Percentiles rank a stretch among this genome's conserved stretches.
phyloP scores from a whole-genome alignment of 495 filamentous ascomycete genomes.

The Cercophora sp. region DNA sequence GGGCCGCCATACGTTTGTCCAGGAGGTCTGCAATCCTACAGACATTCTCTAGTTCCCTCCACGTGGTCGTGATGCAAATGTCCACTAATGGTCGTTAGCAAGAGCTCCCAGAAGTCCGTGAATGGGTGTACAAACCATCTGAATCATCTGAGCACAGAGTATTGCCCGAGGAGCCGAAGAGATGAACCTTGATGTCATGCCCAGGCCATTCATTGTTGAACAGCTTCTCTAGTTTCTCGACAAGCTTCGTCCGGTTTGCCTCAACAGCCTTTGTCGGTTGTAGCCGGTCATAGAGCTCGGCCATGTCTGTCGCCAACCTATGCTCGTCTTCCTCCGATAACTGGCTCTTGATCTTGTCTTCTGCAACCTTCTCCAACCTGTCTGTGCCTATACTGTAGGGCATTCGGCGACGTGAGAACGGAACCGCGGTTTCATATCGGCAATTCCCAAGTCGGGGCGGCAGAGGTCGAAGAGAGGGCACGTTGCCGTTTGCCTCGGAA shows the following conservation, averaged over 20 bases:
- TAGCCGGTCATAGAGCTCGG: conserved; percentile 77
- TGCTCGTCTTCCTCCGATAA: conserved; percentile 72
- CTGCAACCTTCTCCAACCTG: conserved; percentile 62
- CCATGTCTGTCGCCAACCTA: conserved; percentile 75
- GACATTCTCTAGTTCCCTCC: conserved; percentile 76
- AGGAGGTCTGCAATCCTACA: conserved; percentile 83
- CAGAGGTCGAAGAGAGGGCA: conserved; percentile 60
- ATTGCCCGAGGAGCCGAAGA: conserved; percentile 97
- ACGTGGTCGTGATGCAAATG: conserved; percentile 90
- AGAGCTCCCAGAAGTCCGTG: background rate
- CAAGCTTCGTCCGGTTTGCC: conserved; percentile 64
- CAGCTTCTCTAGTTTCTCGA: conserved; percentile 79
- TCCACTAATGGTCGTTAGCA: conserved; percentile 65
- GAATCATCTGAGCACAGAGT: conserved; percentile 93
- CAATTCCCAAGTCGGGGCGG: conserved; percentile 56
- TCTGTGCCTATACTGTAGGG: conserved; percentile 86
- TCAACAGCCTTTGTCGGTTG: conserved; percentile 79
- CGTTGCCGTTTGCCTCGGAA: conserved; percentile 75
- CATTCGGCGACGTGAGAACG: conserved; percentile 62
- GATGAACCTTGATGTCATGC: conserved; percentile 80
- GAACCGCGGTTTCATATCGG: conserved; percentile 67
- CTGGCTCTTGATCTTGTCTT: conserved; percentile 58
- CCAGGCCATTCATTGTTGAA: conserved; percentile 90
- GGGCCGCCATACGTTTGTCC: conserved; percentile 64
- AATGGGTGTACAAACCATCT: conserved; percentile 63